phyloP scores from a whole-genome alignment of 495 filamentous ascomycete genomes.

The Neurospora sp. region DNA sequence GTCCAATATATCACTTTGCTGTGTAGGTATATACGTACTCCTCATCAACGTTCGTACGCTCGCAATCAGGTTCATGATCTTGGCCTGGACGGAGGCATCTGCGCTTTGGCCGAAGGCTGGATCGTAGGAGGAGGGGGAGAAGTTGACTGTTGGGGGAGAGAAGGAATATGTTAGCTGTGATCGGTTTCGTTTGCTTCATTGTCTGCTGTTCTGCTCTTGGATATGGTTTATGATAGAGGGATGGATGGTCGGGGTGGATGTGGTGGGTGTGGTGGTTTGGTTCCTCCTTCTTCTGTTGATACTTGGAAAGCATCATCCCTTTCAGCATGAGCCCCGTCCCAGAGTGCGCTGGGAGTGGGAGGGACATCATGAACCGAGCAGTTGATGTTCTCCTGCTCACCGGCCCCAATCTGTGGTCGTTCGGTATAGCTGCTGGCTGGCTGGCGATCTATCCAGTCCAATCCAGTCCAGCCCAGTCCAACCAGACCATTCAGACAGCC shows the following conservation, averaged over 20 bases:
- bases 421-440: not conserved
- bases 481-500: not conserved
- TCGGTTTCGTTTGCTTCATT: not conserved
- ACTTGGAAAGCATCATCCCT: too few species aligned
- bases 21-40: slow-evolving; percentile 48
- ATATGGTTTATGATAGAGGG: not conserved
- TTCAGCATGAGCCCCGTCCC: not conserved
- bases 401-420: not conserved
- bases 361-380: not conserved
- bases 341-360: not conserved
- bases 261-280: not conserved
- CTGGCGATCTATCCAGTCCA: not conserved
- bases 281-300: not conserved
- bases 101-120: slow-evolving; percentile 62
- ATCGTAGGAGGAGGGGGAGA: slow-evolving; percentile 55
- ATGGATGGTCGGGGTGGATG: not conserved
- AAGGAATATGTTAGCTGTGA: not conserved
- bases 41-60: slow-evolving; percentile 89
- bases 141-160: slow-evolving; percentile 54
- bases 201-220: not conserved
- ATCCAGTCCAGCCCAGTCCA: not conserved
- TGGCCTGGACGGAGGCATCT: slow-evolving; percentile 75
- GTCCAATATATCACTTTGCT: too few species aligned
- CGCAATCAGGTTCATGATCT: slow-evolving; percentile 78
- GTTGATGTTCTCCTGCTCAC: not conserved